Conservation (phyloP, 768 basidiomycete genomes). For the Lenzites betulinus region DNA sequence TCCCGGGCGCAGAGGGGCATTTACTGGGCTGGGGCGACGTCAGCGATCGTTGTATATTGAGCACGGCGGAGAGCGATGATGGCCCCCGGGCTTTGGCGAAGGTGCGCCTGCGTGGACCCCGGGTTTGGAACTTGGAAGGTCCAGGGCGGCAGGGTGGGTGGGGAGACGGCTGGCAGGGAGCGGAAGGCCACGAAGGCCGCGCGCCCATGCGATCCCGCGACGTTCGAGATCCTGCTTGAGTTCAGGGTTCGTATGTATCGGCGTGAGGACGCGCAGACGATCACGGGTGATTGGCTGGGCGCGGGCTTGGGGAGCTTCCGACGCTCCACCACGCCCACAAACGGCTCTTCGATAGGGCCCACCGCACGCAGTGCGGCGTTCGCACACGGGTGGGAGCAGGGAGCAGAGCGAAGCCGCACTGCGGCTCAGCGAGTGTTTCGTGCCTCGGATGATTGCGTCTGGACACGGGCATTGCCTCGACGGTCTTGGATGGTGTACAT, state of each 20-base stretch:
- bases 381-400: conserved; percentile 11
- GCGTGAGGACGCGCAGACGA: conserved; percentile 2
- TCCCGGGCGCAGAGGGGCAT: neutral
- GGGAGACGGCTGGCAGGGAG: neutral
- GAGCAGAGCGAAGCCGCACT: neutral
- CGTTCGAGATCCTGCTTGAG: neutral
- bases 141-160: neutral
- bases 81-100: no score
- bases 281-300: conserved; percentile 8
- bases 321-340: neutral
- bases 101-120: no score
- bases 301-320: neutral
- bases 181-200: no score
- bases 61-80: no score
- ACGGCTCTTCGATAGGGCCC: conserved; percentile 1
- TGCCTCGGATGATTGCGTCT: neutral
- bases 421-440: conserved; percentile 7
- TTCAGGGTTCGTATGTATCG: conserved; percentile 6
- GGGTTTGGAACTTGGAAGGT: neutral
- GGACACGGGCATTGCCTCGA: neutral
- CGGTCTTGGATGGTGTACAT: conserved; percentile 8
- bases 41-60: no score
- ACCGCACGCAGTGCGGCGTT: conserved; percentile 7
- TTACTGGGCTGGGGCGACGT: no score
- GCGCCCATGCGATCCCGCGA: neutral